These are phyloP conservation scores for Emergomyces pasteurianus DNA, from an alignment of 2,329 filamentous ascomycete genomes.

Conservation along the genomic window DNA sequence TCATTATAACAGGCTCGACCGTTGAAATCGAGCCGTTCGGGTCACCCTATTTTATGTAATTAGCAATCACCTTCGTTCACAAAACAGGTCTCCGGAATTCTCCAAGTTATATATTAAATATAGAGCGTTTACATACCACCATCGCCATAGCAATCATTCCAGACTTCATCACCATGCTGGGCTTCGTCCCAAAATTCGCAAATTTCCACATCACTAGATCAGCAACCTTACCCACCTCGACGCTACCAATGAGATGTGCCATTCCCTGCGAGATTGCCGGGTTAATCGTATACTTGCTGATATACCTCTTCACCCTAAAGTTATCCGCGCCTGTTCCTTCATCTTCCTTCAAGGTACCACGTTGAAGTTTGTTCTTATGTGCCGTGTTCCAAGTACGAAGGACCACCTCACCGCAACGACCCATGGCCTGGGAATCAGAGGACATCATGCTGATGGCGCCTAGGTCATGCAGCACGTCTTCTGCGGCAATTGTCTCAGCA, in stretches of 20 bases:
- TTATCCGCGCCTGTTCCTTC: conserved; percentile 72
- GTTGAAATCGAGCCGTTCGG: conserved; percentile 78
- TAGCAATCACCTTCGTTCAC: too few relatives aligned
- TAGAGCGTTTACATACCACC: conserved; percentile 51
- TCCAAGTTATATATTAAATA: not conserved
- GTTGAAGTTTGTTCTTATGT: conserved; percentile 88
- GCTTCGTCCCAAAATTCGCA: conserved; percentile 78
- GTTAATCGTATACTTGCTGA: conserved; percentile 95
- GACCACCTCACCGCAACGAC: conserved; percentile 86
- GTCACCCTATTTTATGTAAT: conserved; percentile 56
- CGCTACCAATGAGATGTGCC: conserved; percentile 69
- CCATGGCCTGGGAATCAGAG: conserved; percentile 93
- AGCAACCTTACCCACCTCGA: conserved; percentile 82
- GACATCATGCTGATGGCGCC: conserved; percentile 98
- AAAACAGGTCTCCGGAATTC: not conserved
- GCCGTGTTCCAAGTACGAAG: conserved; percentile 93
- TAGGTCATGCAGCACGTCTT: conserved; percentile 89
- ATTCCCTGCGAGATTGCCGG: conserved; percentile 86
- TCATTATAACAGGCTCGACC: conserved; percentile 69
- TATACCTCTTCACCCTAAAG: conserved; percentile 80
- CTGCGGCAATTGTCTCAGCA: conserved; percentile 89
- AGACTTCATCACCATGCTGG: conserved; percentile 68
- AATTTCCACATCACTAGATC: conserved; percentile 84
- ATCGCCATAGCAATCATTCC: conserved; percentile 72
- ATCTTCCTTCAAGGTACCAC: conserved; percentile 66